phyloP scores from a whole-genome alignment of 345 rosid species.

The Hibiscus trionum region DNA sequence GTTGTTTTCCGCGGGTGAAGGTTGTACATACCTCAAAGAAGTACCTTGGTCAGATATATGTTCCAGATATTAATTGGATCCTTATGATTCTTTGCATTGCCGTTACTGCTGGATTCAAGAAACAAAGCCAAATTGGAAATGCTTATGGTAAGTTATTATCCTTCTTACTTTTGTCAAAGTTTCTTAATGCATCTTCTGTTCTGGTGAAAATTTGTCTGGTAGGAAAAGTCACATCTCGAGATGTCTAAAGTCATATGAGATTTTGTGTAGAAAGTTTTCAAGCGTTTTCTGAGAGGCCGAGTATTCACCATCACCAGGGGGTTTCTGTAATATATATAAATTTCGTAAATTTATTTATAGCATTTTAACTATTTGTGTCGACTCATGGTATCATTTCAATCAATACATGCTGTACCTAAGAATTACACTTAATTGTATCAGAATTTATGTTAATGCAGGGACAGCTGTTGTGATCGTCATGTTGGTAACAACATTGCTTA shows the following conservation, averaged over 20 bases:
- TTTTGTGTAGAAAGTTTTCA: neutral
- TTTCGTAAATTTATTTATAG: neutral
- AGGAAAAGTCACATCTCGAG: neutral
- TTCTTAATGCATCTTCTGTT: neutral
- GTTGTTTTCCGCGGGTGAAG: conserved; percentile 76
- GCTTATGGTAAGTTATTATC: conserved; percentile 51
- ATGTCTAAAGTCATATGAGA: neutral
- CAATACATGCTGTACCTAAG: neutral
- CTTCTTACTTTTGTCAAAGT: neutral
- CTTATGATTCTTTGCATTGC: conserved; percentile 76
- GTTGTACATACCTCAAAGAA: conserved; percentile 82
- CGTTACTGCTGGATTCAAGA: conserved; percentile 65
- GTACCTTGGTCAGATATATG: conserved; percentile 58
- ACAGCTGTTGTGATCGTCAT: conserved; percentile 71
- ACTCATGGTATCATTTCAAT: neutral
- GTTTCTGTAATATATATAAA: neutral
- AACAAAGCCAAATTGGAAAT: conserved; percentile 70
- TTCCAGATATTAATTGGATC: conserved; percentile 77
- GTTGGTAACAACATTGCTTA: conserved; percentile 68
- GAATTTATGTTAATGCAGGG: conserved; percentile 32
- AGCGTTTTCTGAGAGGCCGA: too few relatives aligned
- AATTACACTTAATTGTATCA: neutral
- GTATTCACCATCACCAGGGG: neutral
- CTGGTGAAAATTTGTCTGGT: neutral
- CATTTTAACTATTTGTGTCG: neutral